These are phyloP conservation scores for Eragrostis nindensis DNA, from an alignment of 176 grass and related monocot species.

Conservation along the genomic window DNA sequence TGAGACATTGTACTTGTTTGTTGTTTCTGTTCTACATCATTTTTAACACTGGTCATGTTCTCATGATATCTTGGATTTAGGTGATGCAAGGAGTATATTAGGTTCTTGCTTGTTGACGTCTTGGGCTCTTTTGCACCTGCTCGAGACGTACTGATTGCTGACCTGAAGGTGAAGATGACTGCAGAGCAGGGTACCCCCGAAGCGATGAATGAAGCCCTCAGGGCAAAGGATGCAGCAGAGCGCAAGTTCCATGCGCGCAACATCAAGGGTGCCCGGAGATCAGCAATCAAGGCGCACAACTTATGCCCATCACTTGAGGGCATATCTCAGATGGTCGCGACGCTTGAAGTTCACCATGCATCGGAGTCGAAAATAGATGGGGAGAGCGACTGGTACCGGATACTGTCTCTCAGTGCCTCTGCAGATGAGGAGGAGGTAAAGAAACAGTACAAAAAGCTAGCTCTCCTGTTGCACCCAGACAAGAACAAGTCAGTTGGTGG, in stretches of 20 bases:
- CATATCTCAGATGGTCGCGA: slow-evolving; percentile 70
- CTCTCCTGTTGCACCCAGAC: slow-evolving; percentile 68
- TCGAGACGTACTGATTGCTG: slow-evolving; percentile 25
- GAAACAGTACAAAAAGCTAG: slow-evolving; percentile 76
- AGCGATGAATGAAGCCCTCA: slow-evolving; percentile 53
- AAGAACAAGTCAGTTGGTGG: slow-evolving; percentile 77
- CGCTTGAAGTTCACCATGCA: slow-evolving; percentile 69
- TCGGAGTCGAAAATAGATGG: slow-evolving; percentile 58
- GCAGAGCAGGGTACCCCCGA: slow-evolving; percentile 29
- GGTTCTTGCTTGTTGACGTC: slow-evolving; percentile 16
- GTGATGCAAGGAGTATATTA: slow-evolving; percentile 23
- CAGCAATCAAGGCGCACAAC: slow-evolving; percentile 66
- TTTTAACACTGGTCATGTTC: neutral
- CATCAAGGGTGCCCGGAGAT: slow-evolving; percentile 57
- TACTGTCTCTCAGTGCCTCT: slow-evolving; percentile 45
- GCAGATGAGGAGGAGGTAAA: slow-evolving; percentile 72
- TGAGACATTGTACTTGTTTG: neutral
- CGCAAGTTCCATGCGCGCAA: slow-evolving; percentile 55
- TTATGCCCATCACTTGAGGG: slow-evolving; percentile 58
- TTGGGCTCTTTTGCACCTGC: slow-evolving; percentile 34
- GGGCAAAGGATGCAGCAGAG: slow-evolving; percentile 57
- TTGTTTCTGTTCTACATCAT: neutral
- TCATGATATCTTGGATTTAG: neutral
- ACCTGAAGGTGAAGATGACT: slow-evolving; percentile 35
- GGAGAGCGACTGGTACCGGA: slow-evolving; percentile 77